phyloP scores from a whole-genome alignment of 768 basidiomycete species.

The Trametes cubensis region DNA sequence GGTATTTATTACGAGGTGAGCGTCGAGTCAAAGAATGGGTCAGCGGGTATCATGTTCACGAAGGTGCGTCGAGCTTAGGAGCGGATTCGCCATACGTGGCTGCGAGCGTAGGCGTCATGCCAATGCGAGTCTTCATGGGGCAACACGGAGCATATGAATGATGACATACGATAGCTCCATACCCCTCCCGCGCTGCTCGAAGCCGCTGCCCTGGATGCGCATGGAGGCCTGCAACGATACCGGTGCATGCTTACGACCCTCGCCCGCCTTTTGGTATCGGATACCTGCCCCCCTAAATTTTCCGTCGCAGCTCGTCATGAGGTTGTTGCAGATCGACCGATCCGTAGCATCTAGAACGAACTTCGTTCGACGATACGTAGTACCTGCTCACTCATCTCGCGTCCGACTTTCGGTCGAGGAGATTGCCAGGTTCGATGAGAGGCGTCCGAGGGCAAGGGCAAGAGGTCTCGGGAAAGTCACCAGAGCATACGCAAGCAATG shows the following conservation, averaged over 20 bases:
- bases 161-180: neutral
- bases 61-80: too few species aligned
- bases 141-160: neutral
- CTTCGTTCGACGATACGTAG: neutral
- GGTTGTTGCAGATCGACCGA: conserved; percentile 9
- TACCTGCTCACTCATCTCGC: neutral
- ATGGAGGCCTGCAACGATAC: neutral
- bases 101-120: too few species aligned
- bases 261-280: neutral
- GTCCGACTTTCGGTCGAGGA: too few species aligned
- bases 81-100: too few species aligned
- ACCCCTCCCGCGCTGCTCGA: neutral
- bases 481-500: neutral
- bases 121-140: neutral
- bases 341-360: neutral
- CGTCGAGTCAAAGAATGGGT: too few species aligned
- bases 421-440: too few species aligned
- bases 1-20: too few species aligned
- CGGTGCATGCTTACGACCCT: neutral
- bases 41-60: too few species aligned
- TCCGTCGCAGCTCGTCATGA: conserved; percentile 13
- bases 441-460: neutral
- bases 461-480: neutral
- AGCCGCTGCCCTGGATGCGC: neutral
- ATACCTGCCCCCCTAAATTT: neutral